Percentiles rank a stretch among this genome's conserved stretches.
Conservation (phyloP, 768 basidiomycete genomes). For the Pleurotus djamor region DNA sequence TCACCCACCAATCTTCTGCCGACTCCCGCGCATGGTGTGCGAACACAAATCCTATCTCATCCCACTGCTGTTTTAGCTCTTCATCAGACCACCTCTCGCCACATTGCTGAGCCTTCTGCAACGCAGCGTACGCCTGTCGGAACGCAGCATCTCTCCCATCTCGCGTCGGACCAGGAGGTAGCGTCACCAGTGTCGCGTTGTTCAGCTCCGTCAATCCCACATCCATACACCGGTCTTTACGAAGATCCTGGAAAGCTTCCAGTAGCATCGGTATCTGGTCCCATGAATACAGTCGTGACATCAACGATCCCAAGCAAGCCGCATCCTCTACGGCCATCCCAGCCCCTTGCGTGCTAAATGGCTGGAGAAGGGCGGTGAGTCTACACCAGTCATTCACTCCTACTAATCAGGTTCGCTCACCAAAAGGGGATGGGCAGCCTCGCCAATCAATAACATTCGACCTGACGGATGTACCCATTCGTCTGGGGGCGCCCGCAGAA, state of each 20-base stretch:
- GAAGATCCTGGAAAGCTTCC: slow-evolving; percentile 50
- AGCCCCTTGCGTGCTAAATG: slow-evolving; percentile 43
- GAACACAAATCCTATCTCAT: slow-evolving; percentile 43
- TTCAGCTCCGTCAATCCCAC: slow-evolving; percentile 40
- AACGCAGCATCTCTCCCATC: slow-evolving; percentile 40
- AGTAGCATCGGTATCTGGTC: slow-evolving; percentile 47
- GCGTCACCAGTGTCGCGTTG: slow-evolving; percentile 36
- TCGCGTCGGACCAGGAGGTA: slow-evolving; percentile 39
- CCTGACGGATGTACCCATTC: slow-evolving; percentile 51
- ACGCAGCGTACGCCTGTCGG: slow-evolving; percentile 18
- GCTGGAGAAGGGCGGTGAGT: slow-evolving; percentile 24
- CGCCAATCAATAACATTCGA: slow-evolving; percentile 46
- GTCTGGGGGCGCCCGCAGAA: slow-evolving; percentile 31
- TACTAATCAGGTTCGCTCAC: slow-evolving; percentile 24
- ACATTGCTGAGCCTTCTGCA: not conserved
- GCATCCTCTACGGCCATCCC: slow-evolving; percentile 56
- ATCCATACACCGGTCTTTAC: slow-evolving; percentile 39
- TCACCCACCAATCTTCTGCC: slow-evolving; percentile 60
- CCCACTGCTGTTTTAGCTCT: slow-evolving; percentile 41
- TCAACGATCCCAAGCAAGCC: slow-evolving; percentile 49
- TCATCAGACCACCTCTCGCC: slow-evolving; percentile 35
- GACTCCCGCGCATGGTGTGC: slow-evolving; percentile 49
- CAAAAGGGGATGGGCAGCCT: slow-evolving; percentile 54
- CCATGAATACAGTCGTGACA: slow-evolving; percentile 40
- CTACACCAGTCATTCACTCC: not conserved